Percentiles rank a stretch among this genome's conserved stretches.
Conservation (phyloP, 495 filamentous ascomycete species). For the Neurospora africana region DNA sequence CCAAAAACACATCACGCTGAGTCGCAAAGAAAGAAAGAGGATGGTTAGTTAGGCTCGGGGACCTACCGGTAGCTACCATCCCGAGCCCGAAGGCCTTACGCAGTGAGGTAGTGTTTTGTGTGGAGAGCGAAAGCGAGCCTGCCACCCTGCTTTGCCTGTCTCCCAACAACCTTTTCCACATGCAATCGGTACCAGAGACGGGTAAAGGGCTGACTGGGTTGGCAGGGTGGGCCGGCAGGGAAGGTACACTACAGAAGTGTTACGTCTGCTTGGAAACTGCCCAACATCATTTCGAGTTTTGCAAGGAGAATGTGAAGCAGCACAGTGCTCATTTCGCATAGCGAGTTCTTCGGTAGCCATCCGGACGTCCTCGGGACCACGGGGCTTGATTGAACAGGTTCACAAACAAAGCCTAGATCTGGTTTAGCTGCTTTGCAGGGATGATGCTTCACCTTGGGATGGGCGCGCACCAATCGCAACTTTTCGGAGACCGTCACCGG, state of each 20-base stretch:
- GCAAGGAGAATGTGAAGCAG: background rate
- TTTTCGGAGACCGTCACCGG: background rate
- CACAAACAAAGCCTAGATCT: background rate
- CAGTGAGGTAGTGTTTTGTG: background rate
- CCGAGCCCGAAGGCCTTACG: background rate
- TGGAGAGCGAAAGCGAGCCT: background rate
- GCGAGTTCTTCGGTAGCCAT: background rate
- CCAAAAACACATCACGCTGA: background rate
- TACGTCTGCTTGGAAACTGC: background rate
- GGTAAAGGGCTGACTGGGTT: background rate
- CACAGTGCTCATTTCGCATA: background rate
- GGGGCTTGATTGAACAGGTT: background rate
- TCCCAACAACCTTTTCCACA: background rate
- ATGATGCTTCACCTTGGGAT: background rate
- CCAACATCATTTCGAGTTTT: background rate
- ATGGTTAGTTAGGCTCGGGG: background rate
- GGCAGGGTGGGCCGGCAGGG: background rate
- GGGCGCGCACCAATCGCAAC: background rate
- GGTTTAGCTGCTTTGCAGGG: background rate
- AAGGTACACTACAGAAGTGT: background rate
- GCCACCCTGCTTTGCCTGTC: background rate
- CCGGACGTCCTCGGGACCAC: background rate
- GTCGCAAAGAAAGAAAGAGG: background rate
- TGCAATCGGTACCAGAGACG: background rate
- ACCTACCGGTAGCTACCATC: background rate